Conservation (phyloP, 2,329 filamentous ascomycete genomes). For the Chrysoporthe deuterocubensis region DNA sequence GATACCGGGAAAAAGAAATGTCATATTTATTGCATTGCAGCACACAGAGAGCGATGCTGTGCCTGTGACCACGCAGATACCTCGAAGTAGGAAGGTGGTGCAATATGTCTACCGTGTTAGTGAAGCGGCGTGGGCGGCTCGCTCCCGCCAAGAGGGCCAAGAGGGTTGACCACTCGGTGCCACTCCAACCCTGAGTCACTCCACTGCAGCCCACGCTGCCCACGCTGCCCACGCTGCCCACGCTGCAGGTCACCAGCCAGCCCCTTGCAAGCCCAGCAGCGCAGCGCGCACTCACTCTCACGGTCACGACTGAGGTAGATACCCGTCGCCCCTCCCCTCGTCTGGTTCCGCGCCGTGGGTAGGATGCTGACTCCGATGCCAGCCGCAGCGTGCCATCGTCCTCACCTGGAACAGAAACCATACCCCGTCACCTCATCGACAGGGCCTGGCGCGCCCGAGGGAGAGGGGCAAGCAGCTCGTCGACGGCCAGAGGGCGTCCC, state of each 20-base stretch:
- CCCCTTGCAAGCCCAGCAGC: neutral
- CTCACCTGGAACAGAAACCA: neutral
- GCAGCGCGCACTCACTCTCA: too few relatives aligned
- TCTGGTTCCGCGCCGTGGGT: neutral
- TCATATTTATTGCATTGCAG: neutral
- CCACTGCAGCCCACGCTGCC: neutral
- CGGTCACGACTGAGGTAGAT: neutral
- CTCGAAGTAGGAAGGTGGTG: slow-evolving; percentile 6
- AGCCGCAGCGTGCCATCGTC: slow-evolving; percentile 1
- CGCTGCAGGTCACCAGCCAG: neutral
- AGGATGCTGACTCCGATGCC: slow-evolving; percentile 11
- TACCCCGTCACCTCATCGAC: slow-evolving; percentile 6
- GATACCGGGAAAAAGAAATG: neutral
- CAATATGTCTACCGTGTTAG: neutral
- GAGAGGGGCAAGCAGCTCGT: neutral
- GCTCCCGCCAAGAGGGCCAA: neutral
- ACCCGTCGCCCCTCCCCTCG: neutral
- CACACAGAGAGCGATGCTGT: neutral
- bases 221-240: too few relatives aligned
- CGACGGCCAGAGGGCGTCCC: neutral
- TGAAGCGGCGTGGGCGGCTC: neutral
- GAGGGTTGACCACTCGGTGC: too few relatives aligned
- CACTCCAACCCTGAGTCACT: neutral
- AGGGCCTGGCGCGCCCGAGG: neutral
- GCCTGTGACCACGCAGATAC: neutral